Evolutionary conservation across 179 eudicot species (phyloP), one percentile per base, ranked within the genome.

Genomic region (Sideroxylon spinosum): DNA sequence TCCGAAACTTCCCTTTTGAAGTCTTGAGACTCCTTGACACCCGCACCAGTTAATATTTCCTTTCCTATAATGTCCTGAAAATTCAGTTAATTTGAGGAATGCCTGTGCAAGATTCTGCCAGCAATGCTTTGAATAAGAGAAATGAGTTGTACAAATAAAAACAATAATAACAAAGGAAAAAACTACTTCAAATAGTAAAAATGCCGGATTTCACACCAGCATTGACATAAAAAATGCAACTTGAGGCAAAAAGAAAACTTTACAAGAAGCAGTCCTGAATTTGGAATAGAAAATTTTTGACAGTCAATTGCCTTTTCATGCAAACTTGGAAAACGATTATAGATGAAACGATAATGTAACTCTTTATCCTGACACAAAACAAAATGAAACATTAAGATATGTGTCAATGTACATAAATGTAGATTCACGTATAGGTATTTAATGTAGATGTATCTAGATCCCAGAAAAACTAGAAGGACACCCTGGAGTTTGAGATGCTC

Each of bases 11-110:
- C 98, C 74, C 87, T 79, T 86, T 94, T 94, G 86, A 94, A 92
- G 80, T 90, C 96, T 70, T 92, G 90, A 67, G 93, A 89, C 86
- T 94, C 98, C 81, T 90, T 88, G 49, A 94, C 95, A 74, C 98
- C 98, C 46, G 88, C 88, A 69, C 98, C 97, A 69, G 83, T 80
- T 73, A 94, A 91, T 50, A 94, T 92, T 85, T 94, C 98, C 0
- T 91, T 93, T 49, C 98, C 97, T 81, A 94, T 90, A 76, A 94
- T 85, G 62, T 94, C 98, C 98, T 94, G 95, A 80, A 88, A 82
- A 78, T 74, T 76, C 75, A 76, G 81, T 70, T 53, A 75, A 76
- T 80, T 85, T 83, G 79, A 89, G 83, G 78, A 81, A 81, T 50
- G 65, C 63, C 59, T 37, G 53, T 28, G 37, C 59, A 52, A 68